Evolutionary conservation across 2,329 filamentous ascomycete genomes (phyloP), one percentile per base, ranked within the genome.

Genomic region (Pestalotiopsis sp.): DNA sequence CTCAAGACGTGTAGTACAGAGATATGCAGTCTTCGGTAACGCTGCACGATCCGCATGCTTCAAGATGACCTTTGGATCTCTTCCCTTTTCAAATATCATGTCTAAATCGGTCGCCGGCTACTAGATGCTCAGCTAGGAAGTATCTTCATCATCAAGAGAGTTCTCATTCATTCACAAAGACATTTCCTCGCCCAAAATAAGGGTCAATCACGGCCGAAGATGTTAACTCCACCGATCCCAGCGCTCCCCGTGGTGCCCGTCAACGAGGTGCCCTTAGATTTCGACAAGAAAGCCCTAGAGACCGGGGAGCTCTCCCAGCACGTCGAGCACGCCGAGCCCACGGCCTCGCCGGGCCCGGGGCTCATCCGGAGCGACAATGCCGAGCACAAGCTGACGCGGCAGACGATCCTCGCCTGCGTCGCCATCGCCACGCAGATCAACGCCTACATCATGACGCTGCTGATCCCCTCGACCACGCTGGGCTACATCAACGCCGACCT

Each of bases 401-500:
- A 68, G 14, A 68, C 52, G 52, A 49, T 68, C 11, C 39, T 68
- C 14, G 67, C 67, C 11, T 68, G 57, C 27, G 66, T 68, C 58
- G 41, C 74, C 70, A 62, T 68, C 3, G 14, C 70, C 66, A 59
- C 66, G 62, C 72, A 73, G 38, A 71, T 71, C 69, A 78, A 79
- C 70, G 76, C 77, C 45, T 80, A 79, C 70, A 75, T 80, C 57
- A 77, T 80, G 71, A 78, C 76, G n/a, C 73, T 80, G 64, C 73
- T 79, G 59, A 79, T 79, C 65, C 78, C 78, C 9, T 75, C 77
- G 13, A 75, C 77, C 4, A 76, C 78, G 4, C 75, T 80, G 6
- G 73, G 74, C 66, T 78, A 76, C 68, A 78, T 80, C 70, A 79
- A 80, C 65, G 75, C 77, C 13, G 77, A 78, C 25, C 74, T 80